phyloP scores from a whole-genome alignment of 1,139 yeast genomes.

The Scheffersomyces cryptocercus region DNA sequence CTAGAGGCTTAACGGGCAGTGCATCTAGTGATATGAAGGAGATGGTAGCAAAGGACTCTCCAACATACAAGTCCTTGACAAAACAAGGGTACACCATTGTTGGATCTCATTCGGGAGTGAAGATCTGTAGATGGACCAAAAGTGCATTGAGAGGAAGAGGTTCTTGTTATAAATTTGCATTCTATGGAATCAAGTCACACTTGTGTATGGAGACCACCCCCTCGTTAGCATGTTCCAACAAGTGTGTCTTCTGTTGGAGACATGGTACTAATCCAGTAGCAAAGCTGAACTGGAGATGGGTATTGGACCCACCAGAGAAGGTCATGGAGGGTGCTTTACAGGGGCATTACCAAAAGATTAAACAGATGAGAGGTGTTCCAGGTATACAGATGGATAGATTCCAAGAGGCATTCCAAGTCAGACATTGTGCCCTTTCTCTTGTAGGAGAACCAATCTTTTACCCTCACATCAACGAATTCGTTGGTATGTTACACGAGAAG shows the following conservation, averaged over 20 bases:
- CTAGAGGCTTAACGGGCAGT: conserved; percentile 10
- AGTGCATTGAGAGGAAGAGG: conserved; percentile 94
- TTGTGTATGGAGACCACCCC: conserved; percentile 97
- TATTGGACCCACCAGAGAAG: conserved; percentile 83
- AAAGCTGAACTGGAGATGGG: conserved; percentile 92
- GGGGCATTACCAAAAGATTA: conserved; percentile 89
- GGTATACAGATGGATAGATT: conserved; percentile 89
- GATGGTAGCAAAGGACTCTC: conserved; percentile 90
- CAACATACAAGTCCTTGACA: conserved; percentile 83
- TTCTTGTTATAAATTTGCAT: conserved; percentile 89
- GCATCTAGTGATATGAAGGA: conserved; percentile 52
- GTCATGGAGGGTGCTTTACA: conserved; percentile 82
- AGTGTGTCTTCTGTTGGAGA: conserved; percentile 97
- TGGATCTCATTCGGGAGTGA: conserved; percentile 94
- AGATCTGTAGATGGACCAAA: conserved; percentile 95
- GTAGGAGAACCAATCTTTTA: conserved; percentile 96
- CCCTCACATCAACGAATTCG: conserved; percentile 85
- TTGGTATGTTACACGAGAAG: conserved; percentile 73
- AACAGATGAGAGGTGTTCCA: conserved; percentile 94
- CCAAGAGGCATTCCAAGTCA: conserved; percentile 84
- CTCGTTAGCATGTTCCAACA: conserved; percentile 87
- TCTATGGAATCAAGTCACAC: conserved; percentile 87
- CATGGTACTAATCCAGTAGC: conserved; percentile 98
- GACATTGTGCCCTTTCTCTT: conserved; percentile 87
- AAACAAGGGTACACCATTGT: conserved; percentile 93